Evolutionary conservation across 495 filamentous ascomycete genomes (phyloP), one percentile per base, ranked within the genome.

Genomic region (Schizothecium vesticola): DNA sequence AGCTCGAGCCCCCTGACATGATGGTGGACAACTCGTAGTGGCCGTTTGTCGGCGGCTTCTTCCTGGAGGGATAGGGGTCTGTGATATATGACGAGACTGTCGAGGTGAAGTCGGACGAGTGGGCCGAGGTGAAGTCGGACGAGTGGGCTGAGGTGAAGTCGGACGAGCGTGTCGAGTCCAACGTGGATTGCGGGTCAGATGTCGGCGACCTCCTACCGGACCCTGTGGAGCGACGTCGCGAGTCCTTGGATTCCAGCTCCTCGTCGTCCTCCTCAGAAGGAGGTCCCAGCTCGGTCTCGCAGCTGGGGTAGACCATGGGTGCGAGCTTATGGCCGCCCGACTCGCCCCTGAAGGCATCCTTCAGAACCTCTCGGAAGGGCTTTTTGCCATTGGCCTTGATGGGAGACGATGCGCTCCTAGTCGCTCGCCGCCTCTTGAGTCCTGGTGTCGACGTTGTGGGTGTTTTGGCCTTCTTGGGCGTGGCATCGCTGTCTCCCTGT

Each of bases 21-120:
- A 92, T 92, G 0, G 90, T 92, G n/a, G 91, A 92, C 26, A 93
- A 78, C 67, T 86, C 85, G 71, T 91, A 86, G n/a, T 80, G 72
- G 8, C 88, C 88, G 19, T 85, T 90, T 19, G 82, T 87, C 1
- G 91, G 89, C 66, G 85, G 86, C 58, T 81, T 82, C 73, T 82
- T 86, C 1, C 85, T 72, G 7, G 61, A 58, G 22, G 63, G 69
- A 21, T 56, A 60, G 51, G 74, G 55, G 59, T 68, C 71, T 55
- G 73, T 71, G 56, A 63, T 56, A 7, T 69, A 67, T 7, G 75
- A 78, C 3, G 74, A 74, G 59, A 59, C 71, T 61, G 29, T 77
- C 66, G 76, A 74, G 22, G 79, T 77, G 28, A 77, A 74, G 10
- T 76, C 76, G 10, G 73, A 64, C 43, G 43, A 51, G n/a, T 51